A percentile compares a stretch with the other conserved stretches of the same genome.
Conservation (phyloP, 441 rosid species). For the Dalechampia spathulata region DNA sequence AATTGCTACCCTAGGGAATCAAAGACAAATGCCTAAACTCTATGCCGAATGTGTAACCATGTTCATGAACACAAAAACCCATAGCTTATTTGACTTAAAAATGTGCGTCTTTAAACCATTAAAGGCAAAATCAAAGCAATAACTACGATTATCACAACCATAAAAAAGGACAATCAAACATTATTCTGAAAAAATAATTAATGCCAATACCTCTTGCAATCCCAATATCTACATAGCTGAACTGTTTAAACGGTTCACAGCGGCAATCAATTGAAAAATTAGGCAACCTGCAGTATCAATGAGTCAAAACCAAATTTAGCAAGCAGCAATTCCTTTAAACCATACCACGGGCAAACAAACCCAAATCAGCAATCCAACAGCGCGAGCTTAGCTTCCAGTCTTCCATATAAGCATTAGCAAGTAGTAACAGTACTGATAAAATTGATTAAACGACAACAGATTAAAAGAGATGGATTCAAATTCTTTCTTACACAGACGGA, state of each 20-base stretch:
- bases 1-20: no score
- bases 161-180: neutral
- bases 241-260: constrained; percentile 28
- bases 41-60: neutral
- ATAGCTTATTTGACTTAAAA: neutral
- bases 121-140: no score
- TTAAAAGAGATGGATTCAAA: neutral
- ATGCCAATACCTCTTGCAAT: constrained; percentile 23
- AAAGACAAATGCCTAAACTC: no score
- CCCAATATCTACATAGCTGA: constrained; percentile 22
- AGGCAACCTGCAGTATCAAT: constrained; percentile 36
- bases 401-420: no score
- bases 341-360: no score
- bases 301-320: neutral
- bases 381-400: neutral
- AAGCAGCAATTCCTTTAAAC: no score
- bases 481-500: constrained; percentile 18
- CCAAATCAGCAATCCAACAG: neutral
- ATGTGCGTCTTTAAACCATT: no score
- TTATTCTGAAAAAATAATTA: no score
- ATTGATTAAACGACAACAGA: neutral
- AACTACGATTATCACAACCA: neutral
- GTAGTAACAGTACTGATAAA: no score
- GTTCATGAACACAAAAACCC: neutral
- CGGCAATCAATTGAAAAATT: constrained; percentile 24